phyloP scores from a whole-genome alignment of 768 basidiomycete genomes.

The Amanita muscaria region DNA sequence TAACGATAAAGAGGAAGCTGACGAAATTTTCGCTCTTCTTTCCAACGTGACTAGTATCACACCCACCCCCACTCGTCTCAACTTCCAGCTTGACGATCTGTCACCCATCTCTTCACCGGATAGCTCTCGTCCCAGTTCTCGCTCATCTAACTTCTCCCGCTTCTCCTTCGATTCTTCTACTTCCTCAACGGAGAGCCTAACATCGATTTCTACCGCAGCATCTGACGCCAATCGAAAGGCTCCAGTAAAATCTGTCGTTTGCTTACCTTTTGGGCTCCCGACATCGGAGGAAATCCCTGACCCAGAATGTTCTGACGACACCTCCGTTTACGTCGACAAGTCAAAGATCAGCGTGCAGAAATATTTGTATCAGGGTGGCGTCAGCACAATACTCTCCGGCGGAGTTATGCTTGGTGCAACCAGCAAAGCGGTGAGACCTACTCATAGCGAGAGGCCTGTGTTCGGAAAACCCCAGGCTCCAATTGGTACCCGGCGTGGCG shows the following conservation, averaged over 20 bases:
- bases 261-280: neutral
- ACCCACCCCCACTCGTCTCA: conserved; percentile 26
- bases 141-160: conserved; percentile 27
- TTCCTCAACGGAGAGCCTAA: conserved; percentile 20
- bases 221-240: conserved; percentile 12
- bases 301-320: conserved; percentile 5
- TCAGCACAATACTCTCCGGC: conserved; percentile 34
- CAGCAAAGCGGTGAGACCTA: conserved; percentile 2
- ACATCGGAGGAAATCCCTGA: conserved; percentile 1
- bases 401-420: conserved; percentile 34
- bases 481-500: conserved; percentile 1
- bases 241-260: conserved; percentile 3
- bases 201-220: conserved; percentile 24
- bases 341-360: conserved; percentile 22
- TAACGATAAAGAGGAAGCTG: conserved; percentile 22
- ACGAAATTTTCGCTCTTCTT: conserved; percentile 29
- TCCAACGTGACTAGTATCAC: conserved; percentile 23
- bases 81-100: conserved; percentile 14
- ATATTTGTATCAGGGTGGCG: conserved; percentile 35
- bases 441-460: neutral
- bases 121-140: conserved; percentile 32
- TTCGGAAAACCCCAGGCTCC: neutral
- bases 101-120: conserved; percentile 13
- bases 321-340: conserved; percentile 18
- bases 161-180: conserved; percentile 19